Evolutionary conservation across 2,329 filamentous ascomycete species (phyloP).

Genomic region (Bipolaris cookei): DNA sequence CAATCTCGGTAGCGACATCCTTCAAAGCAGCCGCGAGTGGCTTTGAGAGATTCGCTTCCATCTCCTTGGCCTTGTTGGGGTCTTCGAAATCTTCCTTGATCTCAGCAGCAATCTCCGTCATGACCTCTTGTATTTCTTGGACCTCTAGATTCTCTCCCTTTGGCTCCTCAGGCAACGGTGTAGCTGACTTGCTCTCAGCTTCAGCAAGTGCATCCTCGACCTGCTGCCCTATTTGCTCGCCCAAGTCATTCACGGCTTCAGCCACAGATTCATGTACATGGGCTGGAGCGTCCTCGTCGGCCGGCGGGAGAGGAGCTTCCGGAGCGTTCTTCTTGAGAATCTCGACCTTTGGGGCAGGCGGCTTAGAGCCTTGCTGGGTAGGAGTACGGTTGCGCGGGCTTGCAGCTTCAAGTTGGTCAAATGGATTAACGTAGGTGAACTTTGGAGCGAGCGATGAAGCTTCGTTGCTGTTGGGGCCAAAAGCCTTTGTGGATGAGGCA

Average conservation of each 20-base stretch:
- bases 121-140: slow-evolving; percentile 61
- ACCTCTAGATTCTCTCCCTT: slow-evolving; percentile 49
- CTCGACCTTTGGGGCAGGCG: slow-evolving; percentile 50
- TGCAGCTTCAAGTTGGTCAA: slow-evolving; percentile 71
- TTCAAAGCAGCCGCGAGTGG: slow-evolving; percentile 64
- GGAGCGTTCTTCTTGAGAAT: slow-evolving; percentile 54
- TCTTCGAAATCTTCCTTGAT: slow-evolving; percentile 59
- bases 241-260: slow-evolving; percentile 71
- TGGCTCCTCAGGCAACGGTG: slow-evolving; percentile 56
- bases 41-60: slow-evolving; percentile 61
- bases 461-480: slow-evolving; percentile 52
- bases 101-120: slow-evolving; percentile 57
- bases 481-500: slow-evolving; percentile 41
- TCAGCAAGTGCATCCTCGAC: slow-evolving; percentile 70
- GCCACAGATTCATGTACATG: slow-evolving; percentile 67
- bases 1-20: slow-evolving; percentile 63
- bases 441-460: slow-evolving; percentile 50
- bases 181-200: slow-evolving; percentile 39
- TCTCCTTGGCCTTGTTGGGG: slow-evolving; percentile 58
- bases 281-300: slow-evolving; percentile 29
- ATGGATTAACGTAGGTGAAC: slow-evolving; percentile 76
- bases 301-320: slow-evolving; percentile 45
- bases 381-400: slow-evolving; percentile 63
- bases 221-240: slow-evolving; percentile 63
- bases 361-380: slow-evolving; percentile 28